Base-by-base conservation (phyloP, 345 rosid species). In the Litchi chinensis region DNA sequence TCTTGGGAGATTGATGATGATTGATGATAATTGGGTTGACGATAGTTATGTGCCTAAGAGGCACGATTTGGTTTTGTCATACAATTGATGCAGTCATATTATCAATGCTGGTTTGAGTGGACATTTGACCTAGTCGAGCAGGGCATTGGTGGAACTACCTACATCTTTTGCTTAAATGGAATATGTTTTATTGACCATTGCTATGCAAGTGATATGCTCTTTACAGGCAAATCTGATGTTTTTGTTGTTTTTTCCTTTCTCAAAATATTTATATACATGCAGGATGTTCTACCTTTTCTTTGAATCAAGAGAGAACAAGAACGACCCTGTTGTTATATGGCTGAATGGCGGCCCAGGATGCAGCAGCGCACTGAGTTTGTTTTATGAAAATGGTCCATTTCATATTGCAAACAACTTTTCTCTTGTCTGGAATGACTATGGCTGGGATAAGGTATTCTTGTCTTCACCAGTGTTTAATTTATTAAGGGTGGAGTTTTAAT, bases 331-430 rank as follows among this genome's bases (percentile, higher is more conserved):
- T 16, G 98, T 95, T 40, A 87, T 95, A 56, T 95, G 99, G 98
- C 73, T 93, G 82, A 87, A 94, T 0, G 99, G 99, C 60, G 98
- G 98, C 65, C 99, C 99, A 12, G 97, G 99, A 21, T 96, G 98
- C 52, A 82, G 97, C 86, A 88, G 97, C 75, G 92, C 88, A 74
- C 24, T 96, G 46, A 97, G 97, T 37, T 62, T 93, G 86, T 93
- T 94, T 81, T 90, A 89, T 67, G 99, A 92, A 79, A 94, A 92
- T 62, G 99, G 99, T n/a, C 98, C 99, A 76, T 92, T 88, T 79
- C 84, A 83, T 8, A 76, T 96, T 32, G 71, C 90, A 0, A 78
- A 87, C 0, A 88, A 96, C 76, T n/a, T 88, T 68, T 90, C 97
- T 28, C 98, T 96, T 48, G 6, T 70, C 10, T 90, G 96, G 98